phyloP scores from a whole-genome alignment of 2,329 filamentous ascomycete species.

The Xylariaceae sp. region DNA sequence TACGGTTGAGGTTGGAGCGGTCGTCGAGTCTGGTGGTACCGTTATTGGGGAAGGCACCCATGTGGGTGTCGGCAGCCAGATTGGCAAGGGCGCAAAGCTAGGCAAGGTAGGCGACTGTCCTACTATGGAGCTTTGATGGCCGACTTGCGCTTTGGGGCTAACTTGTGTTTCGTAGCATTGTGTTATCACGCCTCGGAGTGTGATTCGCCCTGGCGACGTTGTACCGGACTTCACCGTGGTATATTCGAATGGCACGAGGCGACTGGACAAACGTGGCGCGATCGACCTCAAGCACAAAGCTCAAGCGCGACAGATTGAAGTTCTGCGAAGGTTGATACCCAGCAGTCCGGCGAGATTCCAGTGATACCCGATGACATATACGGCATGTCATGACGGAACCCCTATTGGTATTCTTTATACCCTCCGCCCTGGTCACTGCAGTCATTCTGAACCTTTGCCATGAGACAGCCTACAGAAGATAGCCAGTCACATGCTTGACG shows the following conservation, averaged over 20 bases:
- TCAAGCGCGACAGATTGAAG: constrained; percentile 62
- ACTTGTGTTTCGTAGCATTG: constrained; percentile 48
- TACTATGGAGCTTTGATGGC: neutral
- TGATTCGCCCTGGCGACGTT: constrained; percentile 51
- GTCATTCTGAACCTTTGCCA: neutral
- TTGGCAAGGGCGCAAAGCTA: constrained; percentile 56
- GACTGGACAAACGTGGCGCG: constrained; percentile 55
- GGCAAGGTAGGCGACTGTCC: constrained; percentile 48
- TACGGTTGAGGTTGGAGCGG: constrained; percentile 53
- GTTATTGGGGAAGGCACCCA: constrained; percentile 55
- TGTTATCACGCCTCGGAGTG: constrained; percentile 61
- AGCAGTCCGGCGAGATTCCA: constrained; percentile 53
- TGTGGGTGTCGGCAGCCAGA: constrained; percentile 54
- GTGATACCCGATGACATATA: constrained; percentile 27
- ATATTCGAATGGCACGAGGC: constrained; percentile 57
- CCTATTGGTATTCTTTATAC: neutral
- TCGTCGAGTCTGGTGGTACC: constrained; percentile 58
- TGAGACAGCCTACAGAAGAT: neutral
- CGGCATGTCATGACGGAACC: neutral
- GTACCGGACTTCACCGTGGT: constrained; percentile 65
- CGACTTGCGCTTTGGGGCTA: neutral
- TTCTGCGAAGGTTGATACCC: constrained; percentile 60
- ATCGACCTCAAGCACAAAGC: constrained; percentile 59
- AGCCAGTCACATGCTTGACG: neutral
- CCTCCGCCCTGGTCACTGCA: neutral